Percentiles rank a stretch among this genome's conserved stretches.
Evolutionary conservation across 495 filamentous ascomycete genomes (phyloP).

Genomic region (Xylaria intraflava): DNA sequence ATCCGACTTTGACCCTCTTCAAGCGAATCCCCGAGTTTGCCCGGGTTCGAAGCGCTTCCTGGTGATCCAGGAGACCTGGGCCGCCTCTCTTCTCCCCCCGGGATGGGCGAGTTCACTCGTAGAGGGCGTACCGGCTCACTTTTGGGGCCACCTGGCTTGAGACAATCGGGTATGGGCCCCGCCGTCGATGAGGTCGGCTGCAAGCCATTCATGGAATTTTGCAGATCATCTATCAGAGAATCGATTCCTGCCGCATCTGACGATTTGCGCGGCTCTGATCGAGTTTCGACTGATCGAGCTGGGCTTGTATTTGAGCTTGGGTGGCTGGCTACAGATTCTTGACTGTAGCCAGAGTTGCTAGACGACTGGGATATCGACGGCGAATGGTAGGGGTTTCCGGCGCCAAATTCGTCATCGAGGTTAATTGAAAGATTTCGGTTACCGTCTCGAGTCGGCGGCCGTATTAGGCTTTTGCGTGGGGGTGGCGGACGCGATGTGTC

Average conservation of each 20-base stretch:
- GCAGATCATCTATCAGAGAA: slow-evolving; percentile 46
- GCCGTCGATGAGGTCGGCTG: slow-evolving; percentile 18
- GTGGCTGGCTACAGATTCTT: slow-evolving; percentile 46
- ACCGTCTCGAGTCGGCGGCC: slow-evolving; percentile 30
- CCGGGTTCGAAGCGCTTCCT: slow-evolving; percentile 2
- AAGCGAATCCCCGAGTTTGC: slow-evolving; percentile 17
- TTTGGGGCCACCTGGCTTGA: slow-evolving; percentile 1
- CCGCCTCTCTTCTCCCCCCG: slow-evolving; percentile 7
- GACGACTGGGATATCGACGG: slow-evolving; percentile 63
- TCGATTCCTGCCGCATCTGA: slow-evolving; percentile 39
- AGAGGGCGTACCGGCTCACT: slow-evolving; percentile 27
- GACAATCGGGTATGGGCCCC: slow-evolving; percentile 13
- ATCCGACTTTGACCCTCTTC: slow-evolving; percentile 14
- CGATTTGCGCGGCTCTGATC: slow-evolving; percentile 27
- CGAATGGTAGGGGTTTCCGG: slow-evolving; percentile 53
- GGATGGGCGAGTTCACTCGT: slow-evolving; percentile 28
- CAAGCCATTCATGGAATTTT: slow-evolving; percentile 41
- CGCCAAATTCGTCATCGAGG: slow-evolving; percentile 45
- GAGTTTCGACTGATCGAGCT: slow-evolving; percentile 38
- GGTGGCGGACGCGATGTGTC: slow-evolving; percentile 44
- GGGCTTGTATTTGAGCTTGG: slow-evolving; percentile 68
- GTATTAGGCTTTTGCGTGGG: slow-evolving; percentile 40
- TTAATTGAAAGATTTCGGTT: slow-evolving; percentile 30
- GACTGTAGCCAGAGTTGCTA: slow-evolving; percentile 58
- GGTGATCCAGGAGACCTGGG: slow-evolving; percentile 12